These are phyloP conservation scores for Phytophthora uliginosa DNA, from an alignment of 352 stramenopile species.

Conservation along the genomic window DNA sequence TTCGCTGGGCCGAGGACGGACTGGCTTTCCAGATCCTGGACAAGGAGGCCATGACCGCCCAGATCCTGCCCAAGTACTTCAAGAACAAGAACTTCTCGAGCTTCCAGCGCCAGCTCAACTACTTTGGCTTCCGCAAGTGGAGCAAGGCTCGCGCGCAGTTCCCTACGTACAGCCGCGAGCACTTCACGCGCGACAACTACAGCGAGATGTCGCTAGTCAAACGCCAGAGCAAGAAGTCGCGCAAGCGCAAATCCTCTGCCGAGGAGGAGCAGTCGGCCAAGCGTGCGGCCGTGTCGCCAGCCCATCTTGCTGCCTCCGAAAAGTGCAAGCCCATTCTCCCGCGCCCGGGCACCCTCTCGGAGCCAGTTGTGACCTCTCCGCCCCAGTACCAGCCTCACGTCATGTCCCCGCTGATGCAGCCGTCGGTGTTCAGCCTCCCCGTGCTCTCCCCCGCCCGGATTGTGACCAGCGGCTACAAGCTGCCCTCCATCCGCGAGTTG, in stretches of 20 bases:
- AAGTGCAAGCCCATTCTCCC: slow-evolving; percentile 82
- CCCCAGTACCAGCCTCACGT: slow-evolving; percentile 20
- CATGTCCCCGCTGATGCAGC: slow-evolving; percentile 32
- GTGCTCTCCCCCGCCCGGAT: slow-evolving; percentile 58
- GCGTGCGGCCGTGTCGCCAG: slow-evolving; percentile 36
- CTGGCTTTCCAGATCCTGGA: slow-evolving; percentile 89
- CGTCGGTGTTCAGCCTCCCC: slow-evolving; percentile 40
- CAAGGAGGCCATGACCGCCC: slow-evolving; percentile 86
- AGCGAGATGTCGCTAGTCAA: slow-evolving; percentile 87
- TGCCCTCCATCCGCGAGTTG: slow-evolving; percentile 67
- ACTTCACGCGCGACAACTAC: slow-evolving; percentile 91
- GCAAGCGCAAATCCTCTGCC: slow-evolving; percentile 61
- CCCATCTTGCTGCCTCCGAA: slow-evolving; percentile 40
- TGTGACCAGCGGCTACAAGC: slow-evolving; percentile 52
- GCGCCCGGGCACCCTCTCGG: slow-evolving; percentile 24
- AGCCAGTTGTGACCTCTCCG: slow-evolving; percentile 12
- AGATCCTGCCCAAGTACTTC: slow-evolving; percentile 96
- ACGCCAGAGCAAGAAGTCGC: slow-evolving; percentile 89
- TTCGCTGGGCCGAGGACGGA: slow-evolving; percentile 85
- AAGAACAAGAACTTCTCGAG: slow-evolving; percentile 98
- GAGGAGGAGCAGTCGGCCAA: slow-evolving; percentile 53
- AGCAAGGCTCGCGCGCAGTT: slow-evolving; percentile 81
- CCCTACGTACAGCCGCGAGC: slow-evolving; percentile 83
- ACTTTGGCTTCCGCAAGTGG: slow-evolving; percentile 96
- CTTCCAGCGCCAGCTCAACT: slow-evolving; percentile 96